phyloP scores from a whole-genome alignment of 495 filamentous ascomycete species.

The Thermothielavioides terrestris region DNA sequence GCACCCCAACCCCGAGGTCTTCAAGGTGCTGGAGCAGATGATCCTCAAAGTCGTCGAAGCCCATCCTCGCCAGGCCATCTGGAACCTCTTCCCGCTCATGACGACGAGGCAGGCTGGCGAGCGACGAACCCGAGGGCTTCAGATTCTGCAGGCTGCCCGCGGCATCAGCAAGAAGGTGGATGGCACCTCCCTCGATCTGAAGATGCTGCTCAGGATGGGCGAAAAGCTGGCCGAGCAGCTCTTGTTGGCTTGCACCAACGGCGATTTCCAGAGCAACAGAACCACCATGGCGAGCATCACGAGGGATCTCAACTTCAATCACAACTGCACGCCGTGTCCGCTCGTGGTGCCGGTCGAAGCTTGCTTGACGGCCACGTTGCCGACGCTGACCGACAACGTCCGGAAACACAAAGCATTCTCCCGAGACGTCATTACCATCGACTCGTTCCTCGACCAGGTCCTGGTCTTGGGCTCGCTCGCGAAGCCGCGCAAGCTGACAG shows the following conservation, averaged over 20 bases:
- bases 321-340: slow-evolving; percentile 68
- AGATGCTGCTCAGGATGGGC: slow-evolving; percentile 60
- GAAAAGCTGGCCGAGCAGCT: slow-evolving; percentile 80
- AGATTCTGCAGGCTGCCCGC: slow-evolving; percentile 40
- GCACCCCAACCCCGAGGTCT: slow-evolving; percentile 70
- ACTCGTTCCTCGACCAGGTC: slow-evolving; percentile 72
- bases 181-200: slow-evolving; percentile 44
- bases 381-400: slow-evolving; percentile 59
- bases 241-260: slow-evolving; percentile 67
- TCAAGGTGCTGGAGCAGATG: slow-evolving; percentile 61
- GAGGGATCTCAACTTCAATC: slow-evolving; percentile 72
- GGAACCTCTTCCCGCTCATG: slow-evolving; percentile 80
- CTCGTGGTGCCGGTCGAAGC: slow-evolving; percentile 83
- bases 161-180: slow-evolving; percentile 29
- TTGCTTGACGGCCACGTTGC: slow-evolving; percentile 73
- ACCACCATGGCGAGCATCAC: slow-evolving; percentile 58
- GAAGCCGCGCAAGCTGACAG: slow-evolving; percentile 82
- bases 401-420: slow-evolving; percentile 78
- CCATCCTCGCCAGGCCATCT: slow-evolving; percentile 87
- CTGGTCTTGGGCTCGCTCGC: slow-evolving; percentile 85
- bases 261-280: slow-evolving; percentile 58
- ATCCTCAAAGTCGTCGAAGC: slow-evolving; percentile 70
- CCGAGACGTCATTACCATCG: slow-evolving; percentile 45
- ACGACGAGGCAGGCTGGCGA: slow-evolving; percentile 41
- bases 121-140: slow-evolving; percentile 43